Base-by-base conservation (phyloP, 768 basidiomycete genomes). In the Coprinellus aureogranulatus region DNA sequence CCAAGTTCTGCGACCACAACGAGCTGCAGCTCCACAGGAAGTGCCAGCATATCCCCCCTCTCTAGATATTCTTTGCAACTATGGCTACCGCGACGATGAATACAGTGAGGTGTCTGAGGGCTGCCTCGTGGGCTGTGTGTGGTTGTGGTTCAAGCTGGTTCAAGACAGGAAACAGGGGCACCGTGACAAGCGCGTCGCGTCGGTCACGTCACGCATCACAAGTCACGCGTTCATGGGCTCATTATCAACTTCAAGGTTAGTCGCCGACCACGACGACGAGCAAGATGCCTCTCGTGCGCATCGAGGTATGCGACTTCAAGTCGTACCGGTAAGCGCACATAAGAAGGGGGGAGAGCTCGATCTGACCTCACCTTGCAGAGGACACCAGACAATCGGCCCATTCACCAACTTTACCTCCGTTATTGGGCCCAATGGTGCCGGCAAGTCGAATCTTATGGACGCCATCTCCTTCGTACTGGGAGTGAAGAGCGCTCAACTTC, bases 401-500 rank as follows among this genome's bases (percentile, higher is more conserved):
- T 94, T 95, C 77, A 86, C 83, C 75, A 86, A 88, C 66, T 99
- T 99, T 74, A 95, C 96, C 0, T 96, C 93, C 11, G 82, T 98
- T 54, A 98, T 99, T 64, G 97, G 97, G 22, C 96, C 97, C 34
- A 98, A 99, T 88, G 96, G 97, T 57, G 94, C 96, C 0, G 97
- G 97, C 59, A 98, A 99, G 70, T 96, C 94, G 10, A 99, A 99
- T 70, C 85, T 98, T 55, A 98, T 98, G 97, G 97, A 99, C 69
- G 97, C 97, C 52, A 98, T 99, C 62, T 98, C 97, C 3, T 98
- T 99, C 69, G 97, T 98, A 9, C 86, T 99, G 5, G 97, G 97
- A 28, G 90, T 98, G 27, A 94, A 95, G 77, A 94, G 92, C 59
- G 90, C 88, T 2, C 93, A 97, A 61, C 80, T 99, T 31, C 83